phyloP scores from a whole-genome alignment of 192 early-diverging fungal species.

The Entomortierella chlamydospora region DNA sequence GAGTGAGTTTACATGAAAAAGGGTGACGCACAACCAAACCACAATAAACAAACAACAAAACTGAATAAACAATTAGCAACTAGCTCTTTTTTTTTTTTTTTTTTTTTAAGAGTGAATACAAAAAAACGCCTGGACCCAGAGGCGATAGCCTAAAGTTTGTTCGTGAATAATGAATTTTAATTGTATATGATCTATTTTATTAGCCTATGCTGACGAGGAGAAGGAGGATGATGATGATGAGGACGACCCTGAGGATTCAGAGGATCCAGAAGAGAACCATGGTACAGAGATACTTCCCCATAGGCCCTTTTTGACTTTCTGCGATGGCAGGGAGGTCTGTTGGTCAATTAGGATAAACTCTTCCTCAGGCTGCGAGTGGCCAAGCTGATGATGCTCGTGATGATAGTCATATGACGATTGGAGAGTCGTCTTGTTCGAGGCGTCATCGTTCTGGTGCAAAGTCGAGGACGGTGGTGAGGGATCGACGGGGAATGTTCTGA shows the following conservation, averaged over 20 bases:
- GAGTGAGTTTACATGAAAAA: no score
- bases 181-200: neutral
- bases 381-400: constrained; percentile 42
- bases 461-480: constrained; percentile 10
- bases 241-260: constrained; percentile 8
- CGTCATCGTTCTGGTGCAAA: neutral
- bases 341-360: constrained; percentile 48
- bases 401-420: constrained; percentile 52
- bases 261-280: constrained; percentile 43
- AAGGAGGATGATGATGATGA: constrained; percentile 7
- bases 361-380: constrained; percentile 18
- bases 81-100: no score
- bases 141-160: neutral
- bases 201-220: neutral
- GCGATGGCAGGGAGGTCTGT: neutral
- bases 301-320: constrained; percentile 26
- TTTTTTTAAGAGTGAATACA: no score
- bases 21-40: no score
- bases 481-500: constrained; percentile 35
- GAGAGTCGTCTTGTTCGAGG: constrained; percentile 2
- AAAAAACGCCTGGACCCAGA: no score
- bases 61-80: no score
- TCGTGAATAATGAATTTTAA: neutral
- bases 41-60: no score
- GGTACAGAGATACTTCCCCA: constrained; percentile 32